phyloP scores from a whole-genome alignment of 257 asterid species.

The Jaltomata sinuosa region DNA sequence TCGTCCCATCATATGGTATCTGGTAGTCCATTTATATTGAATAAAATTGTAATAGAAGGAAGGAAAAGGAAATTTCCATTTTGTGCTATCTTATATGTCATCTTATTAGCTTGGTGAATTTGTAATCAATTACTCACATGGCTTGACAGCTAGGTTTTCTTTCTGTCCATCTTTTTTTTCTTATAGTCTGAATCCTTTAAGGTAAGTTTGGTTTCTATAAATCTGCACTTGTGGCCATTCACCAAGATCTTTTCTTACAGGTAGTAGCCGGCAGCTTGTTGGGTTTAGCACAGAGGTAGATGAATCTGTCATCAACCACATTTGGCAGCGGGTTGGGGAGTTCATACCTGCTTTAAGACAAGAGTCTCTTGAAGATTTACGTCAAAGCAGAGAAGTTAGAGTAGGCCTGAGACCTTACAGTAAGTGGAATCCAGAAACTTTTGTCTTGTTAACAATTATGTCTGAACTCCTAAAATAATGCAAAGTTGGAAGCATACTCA shows the following conservation, averaged over 20 bases:
- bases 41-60: background rate
- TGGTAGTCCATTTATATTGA: background rate
- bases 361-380: constrained; percentile 46
- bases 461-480: background rate
- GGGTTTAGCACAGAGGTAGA: constrained; percentile 69
- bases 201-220: background rate
- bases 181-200: background rate
- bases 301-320: constrained; percentile 52
- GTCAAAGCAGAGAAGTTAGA: constrained; percentile 62
- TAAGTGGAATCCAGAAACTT: constrained; percentile 32
- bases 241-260: constrained; percentile 26
- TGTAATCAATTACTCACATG: background rate
- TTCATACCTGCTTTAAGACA: constrained; percentile 63
- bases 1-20: background rate
- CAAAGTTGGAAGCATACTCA: background rate
- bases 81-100: background rate
- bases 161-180: background rate
- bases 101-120: background rate
- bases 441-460: background rate
- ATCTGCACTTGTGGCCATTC: background rate
- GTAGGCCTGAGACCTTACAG: constrained; percentile 95
- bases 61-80: background rate
- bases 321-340: constrained; percentile 80
- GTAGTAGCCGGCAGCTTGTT: constrained; percentile 88
- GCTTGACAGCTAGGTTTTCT: background rate